Evolutionary conservation across 176 grass and related monocot genomes (phyloP), one percentile per base, ranked within the genome.

Genomic region (Eleusine indica): DNA sequence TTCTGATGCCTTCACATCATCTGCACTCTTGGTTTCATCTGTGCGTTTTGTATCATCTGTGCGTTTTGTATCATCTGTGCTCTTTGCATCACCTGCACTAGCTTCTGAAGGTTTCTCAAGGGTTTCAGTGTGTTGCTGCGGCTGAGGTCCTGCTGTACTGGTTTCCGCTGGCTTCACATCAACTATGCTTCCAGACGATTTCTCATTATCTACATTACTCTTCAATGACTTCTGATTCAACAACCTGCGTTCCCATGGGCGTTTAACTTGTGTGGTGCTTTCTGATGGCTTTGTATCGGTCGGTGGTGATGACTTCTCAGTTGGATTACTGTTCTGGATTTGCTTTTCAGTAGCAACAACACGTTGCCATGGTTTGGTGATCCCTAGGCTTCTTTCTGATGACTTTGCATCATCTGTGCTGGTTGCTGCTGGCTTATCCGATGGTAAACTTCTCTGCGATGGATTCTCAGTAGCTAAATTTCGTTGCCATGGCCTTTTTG

Each of bases 341-440:
- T 83, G 84, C 61, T 73, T 83, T 75, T 84, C 89, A 79, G 84
- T 70, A 71, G 54, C 63, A 53, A 57, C 70, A 69, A 16, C 7
- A 43, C 19, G 80, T 80, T 90, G 84, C 88, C 88, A 90, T 80
- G 88, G 43, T 68, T 75, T 90, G 75, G 83, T 80, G 0, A 40
- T 19, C 63, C 74, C 63, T 75, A 80, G 75, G 75, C 80, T 54
- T 21, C 37, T 80, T 84, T 84, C 89, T 84, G 70, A 80, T 84
- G 80, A 65, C 44, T 87, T 90, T 54, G 35, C 42, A 70, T 80
- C 76, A 80, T 80, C 84, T 70, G 41, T 13, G 62, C 74, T 83
- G 18, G 70, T 66, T 41, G 37, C 51, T 76, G 84, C 67, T 70
- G 52, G 43, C 70, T 87, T 80, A 74, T 84, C 84, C 0, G 14